A percentile compares a stretch with the other conserved stretches of the same genome.
phyloP scores from a whole-genome alignment of 306 rosid genomes.

The Vigna mungo region DNA sequence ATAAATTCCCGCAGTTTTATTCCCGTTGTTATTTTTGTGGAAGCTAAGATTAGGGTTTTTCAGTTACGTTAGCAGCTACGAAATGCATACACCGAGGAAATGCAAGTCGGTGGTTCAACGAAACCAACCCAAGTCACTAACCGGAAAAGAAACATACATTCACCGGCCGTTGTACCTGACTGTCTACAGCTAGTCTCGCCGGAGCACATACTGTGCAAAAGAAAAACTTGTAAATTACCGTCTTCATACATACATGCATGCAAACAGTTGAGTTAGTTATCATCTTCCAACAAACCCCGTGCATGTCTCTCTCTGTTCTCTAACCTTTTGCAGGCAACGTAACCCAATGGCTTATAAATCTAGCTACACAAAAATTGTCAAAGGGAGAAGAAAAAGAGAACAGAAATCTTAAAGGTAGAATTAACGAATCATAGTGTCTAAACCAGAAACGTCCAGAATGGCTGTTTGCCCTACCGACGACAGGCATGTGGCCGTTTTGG shows the following conservation, averaged over 20 bases:
- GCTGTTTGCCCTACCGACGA: neutral
- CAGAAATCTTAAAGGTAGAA: neutral
- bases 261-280: neutral
- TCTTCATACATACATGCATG: neutral
- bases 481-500: conserved; percentile 66
- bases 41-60: conserved; percentile 10
- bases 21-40: neutral
- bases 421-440: neutral
- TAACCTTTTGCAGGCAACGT: too few relatives aligned
- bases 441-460: neutral
- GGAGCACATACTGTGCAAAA: neutral
- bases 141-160: neutral
- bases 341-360: neutral
- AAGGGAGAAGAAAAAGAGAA: neutral
- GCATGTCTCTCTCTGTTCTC: neutral
- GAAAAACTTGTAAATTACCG: neutral
- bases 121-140: neutral
- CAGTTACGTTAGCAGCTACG: neutral
- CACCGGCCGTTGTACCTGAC: neutral
- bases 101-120: neutral
- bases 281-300: neutral
- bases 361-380: neutral
- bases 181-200: neutral
- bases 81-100: neutral
- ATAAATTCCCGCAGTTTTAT: neutral